These are phyloP conservation scores for Betula pendula DNA, from an alignment of 306 rosid genomes.

Conservation along the genomic window DNA sequence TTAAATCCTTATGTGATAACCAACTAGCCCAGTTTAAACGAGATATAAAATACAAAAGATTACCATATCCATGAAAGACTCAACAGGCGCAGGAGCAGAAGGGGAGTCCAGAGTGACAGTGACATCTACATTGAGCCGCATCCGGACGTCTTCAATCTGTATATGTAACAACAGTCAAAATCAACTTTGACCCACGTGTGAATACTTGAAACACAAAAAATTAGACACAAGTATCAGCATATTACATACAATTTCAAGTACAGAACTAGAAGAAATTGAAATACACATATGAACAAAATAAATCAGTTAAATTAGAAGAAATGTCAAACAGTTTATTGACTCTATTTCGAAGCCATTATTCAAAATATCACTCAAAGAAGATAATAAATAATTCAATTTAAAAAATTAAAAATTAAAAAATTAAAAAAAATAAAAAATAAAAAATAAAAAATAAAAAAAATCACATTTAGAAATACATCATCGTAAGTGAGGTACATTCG, in stretches of 20 bases:
- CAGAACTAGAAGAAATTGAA: background rate
- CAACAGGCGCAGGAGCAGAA: slow-evolving; percentile 77
- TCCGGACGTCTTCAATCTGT: slow-evolving; percentile 74
- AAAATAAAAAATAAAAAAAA: too few species aligned
- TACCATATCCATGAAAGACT: slow-evolving; percentile 81
- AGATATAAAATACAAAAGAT: slow-evolving; percentile 1
- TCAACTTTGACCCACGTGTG: background rate
- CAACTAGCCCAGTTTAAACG: background rate
- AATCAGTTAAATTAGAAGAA: background rate
- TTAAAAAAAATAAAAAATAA: too few species aligned
- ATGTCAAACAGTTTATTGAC: background rate
- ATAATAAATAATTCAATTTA: too few species aligned
- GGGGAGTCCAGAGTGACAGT: slow-evolving; percentile 55
- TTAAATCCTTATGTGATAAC: background rate
- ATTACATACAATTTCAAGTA: background rate
- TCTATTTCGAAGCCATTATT: background rate
- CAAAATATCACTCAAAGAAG: too few species aligned
- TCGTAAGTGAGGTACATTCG: too few species aligned
- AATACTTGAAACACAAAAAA: background rate
- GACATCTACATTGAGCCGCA: slow-evolving; percentile 75
- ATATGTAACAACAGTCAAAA: background rate
- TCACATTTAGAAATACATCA: too few species aligned
- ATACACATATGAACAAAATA: background rate
- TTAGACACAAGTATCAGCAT: background rate
- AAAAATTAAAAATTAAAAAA: too few species aligned